These are phyloP conservation scores for Chytriomyces sp. DNA, from an alignment of 192 early-diverging fungal species.

Conservation along the genomic window DNA sequence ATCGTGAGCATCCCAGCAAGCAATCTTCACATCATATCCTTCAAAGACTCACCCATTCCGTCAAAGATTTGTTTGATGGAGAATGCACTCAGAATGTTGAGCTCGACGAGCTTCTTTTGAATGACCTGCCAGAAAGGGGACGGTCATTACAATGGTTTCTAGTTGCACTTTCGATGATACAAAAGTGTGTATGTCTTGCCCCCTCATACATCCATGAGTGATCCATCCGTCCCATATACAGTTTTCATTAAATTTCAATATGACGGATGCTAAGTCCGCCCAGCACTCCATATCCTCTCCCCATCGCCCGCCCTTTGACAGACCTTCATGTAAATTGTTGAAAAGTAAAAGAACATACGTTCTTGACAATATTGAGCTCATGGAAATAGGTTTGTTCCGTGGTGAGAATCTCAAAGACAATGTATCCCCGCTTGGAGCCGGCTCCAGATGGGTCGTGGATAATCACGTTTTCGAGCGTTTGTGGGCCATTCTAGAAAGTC, in stretches of 20 bases:
- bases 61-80: conserved; percentile 48
- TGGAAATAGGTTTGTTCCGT: conserved; percentile 50
- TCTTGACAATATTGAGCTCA: conserved; percentile 43
- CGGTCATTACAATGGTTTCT: too few species aligned
- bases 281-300: too few species aligned
- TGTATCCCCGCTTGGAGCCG: conserved; percentile 34
- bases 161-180: too few species aligned
- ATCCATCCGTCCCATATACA: too few species aligned
- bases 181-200: too few species aligned
- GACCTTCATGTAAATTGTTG: background rate
- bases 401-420: conserved; percentile 45
- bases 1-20: too few species aligned
- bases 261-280: too few species aligned
- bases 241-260: too few species aligned
- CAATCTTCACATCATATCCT: background rate
- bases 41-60: conserved; percentile 37
- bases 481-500: background rate
- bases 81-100: conserved; percentile 37
- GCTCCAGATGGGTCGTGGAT: background rate
- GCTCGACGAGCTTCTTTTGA: conserved; percentile 33
- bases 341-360: conserved; percentile 19
- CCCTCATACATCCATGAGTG: too few species aligned
- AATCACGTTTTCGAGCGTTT: background rate
- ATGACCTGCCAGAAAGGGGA: conserved; percentile 38
- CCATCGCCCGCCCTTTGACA: too few species aligned